A percentile compares a stretch with the other conserved stretches of the same genome.
phyloP scores from a whole-genome alignment of 805 yeast species.

The Candida orba region DNA sequence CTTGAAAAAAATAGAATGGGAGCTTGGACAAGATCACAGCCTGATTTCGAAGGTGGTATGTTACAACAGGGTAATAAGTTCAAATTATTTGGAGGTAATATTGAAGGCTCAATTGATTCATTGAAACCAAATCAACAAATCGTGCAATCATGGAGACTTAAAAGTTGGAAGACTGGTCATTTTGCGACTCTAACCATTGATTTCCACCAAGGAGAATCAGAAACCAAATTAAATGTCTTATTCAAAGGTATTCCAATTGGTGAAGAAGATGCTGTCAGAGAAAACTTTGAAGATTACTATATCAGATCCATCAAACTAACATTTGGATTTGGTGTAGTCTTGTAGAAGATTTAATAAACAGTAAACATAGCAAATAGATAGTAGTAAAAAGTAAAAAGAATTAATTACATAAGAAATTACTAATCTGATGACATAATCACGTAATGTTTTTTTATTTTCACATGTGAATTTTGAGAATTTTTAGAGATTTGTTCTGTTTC shows the following conservation, averaged over 20 bases:
- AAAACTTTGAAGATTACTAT: slow-evolving; percentile 84
- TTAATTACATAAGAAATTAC: background rate
- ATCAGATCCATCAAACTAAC: slow-evolving; percentile 83
- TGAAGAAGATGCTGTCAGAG: slow-evolving; percentile 81
- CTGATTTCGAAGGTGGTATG: slow-evolving; percentile 41
- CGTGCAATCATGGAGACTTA: slow-evolving; percentile 78
- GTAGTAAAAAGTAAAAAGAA: too few species aligned
- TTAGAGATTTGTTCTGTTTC: too few species aligned
- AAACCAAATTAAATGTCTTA: slow-evolving; percentile 69
- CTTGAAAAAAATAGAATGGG: slow-evolving; percentile 69
- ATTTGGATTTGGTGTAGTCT: slow-evolving; percentile 93
- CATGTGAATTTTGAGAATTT: background rate
- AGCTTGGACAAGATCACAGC: slow-evolving; percentile 84
- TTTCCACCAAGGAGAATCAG: slow-evolving; percentile 74
- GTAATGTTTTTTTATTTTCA: background rate
- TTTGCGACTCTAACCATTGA: slow-evolving; percentile 60
- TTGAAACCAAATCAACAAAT: slow-evolving; percentile 54
- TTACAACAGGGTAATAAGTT: slow-evolving; percentile 51
- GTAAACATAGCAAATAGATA: too few species aligned
- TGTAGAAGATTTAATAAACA: slow-evolving; percentile 28
- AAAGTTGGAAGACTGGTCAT: slow-evolving; percentile 84
- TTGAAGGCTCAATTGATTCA: slow-evolving; percentile 60
- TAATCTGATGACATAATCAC: too few species aligned
- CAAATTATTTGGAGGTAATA: slow-evolving; percentile 80
- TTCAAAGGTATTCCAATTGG: slow-evolving; percentile 93